phyloP scores from a whole-genome alignment of 163 green algal genomes.

The Coccomyxa subellipsoidea region DNA sequence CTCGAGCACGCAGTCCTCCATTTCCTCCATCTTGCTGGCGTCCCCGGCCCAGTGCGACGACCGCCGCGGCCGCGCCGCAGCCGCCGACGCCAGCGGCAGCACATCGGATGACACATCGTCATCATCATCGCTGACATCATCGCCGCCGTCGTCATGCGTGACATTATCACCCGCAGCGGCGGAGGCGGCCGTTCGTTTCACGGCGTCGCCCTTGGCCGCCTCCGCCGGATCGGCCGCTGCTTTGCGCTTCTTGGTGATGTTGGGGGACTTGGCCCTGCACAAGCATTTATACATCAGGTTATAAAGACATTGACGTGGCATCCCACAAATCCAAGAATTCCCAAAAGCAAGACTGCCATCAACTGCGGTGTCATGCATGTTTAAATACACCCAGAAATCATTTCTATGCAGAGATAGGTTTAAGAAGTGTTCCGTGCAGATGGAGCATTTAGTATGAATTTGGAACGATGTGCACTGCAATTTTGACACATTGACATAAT shows the following conservation, averaged over 20 bases:
- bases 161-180: background rate
- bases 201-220: background rate
- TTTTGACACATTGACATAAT: no score
- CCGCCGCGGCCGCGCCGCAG: no score
- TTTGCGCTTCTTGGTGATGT: slow-evolving; percentile 32
- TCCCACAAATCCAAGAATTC: background rate
- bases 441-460: no score
- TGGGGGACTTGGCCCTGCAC: slow-evolving; percentile 19
- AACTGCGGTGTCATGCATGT: background rate
- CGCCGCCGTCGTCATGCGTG: background rate
- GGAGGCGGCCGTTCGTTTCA: background rate
- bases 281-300: background rate
- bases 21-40: background rate
- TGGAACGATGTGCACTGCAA: no score
- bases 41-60: background rate
- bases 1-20: slow-evolving; percentile 10
- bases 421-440: background rate
- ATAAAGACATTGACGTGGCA: background rate
- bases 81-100: background rate
- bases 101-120: background rate
- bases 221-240: background rate
- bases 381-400: no score
- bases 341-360: background rate
- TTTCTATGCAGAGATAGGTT: background rate
- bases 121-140: background rate